Conservation (phyloP, 768 basidiomycete genomes). For the Mrakia gelida region DNA sequence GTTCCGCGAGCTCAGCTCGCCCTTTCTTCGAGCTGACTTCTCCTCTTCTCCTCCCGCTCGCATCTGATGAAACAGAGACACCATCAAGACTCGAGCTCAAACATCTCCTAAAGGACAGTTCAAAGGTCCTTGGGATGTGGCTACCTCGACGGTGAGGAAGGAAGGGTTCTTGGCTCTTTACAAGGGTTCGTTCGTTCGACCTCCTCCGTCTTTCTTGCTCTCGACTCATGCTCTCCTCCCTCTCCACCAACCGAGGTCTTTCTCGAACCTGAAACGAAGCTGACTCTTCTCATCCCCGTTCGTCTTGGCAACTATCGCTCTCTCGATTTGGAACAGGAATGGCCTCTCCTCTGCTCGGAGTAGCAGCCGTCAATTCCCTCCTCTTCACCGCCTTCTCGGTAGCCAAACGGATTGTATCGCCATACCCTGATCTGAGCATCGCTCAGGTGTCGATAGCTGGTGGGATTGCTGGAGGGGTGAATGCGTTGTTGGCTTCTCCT, state of each 20-base stretch:
- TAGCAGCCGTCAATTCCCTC: slow-evolving; percentile 92
- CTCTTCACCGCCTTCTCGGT: slow-evolving; percentile 87
- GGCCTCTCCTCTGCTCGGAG: slow-evolving; percentile 83
- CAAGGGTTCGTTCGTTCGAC: slow-evolving; percentile 56
- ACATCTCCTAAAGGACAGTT: slow-evolving; percentile 46
- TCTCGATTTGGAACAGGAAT: neutral
- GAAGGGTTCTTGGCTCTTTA: slow-evolving; percentile 93
- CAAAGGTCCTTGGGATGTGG: slow-evolving; percentile 93
- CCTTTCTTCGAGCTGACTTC: neutral
- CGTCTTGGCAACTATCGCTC: too few species aligned
- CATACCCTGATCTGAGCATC: slow-evolving; percentile 77
- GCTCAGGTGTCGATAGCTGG: slow-evolving; percentile 78
- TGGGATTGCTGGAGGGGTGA: slow-evolving; percentile 84
- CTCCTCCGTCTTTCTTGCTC: neutral
- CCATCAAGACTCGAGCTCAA: slow-evolving; percentile 82
- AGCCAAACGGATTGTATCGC: slow-evolving; percentile 76
- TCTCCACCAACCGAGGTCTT: too few species aligned
- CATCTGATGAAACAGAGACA: slow-evolving; percentile 50
- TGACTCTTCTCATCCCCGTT: neutral
- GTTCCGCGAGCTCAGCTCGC: neutral
- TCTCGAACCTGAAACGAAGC: too few species aligned
- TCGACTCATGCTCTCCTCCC: neutral
- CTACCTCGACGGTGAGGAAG: slow-evolving; percentile 68
- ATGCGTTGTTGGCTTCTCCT: slow-evolving; percentile 85
- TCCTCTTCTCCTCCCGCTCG: neutral